These are phyloP conservation scores for Elsinoe ampelina DNA, from an alignment of 2,329 filamentous ascomycete species.

Conservation along the genomic window DNA sequence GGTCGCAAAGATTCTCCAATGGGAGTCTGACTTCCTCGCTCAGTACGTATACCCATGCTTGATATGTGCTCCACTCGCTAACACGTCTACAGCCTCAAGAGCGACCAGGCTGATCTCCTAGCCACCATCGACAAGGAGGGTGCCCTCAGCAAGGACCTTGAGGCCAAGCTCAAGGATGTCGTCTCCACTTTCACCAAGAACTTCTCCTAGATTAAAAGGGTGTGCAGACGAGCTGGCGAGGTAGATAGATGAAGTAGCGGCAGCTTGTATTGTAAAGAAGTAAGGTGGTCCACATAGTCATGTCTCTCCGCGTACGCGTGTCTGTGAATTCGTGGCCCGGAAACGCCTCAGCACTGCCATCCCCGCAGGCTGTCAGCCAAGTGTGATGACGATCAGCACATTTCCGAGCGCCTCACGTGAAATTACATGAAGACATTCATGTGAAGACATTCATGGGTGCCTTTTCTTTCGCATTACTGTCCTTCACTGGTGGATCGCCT, in stretches of 20 bases:
- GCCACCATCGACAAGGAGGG: slow-evolving; percentile 91
- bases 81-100: slow-evolving; percentile 52
- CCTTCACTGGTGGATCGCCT: background rate
- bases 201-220: slow-evolving; percentile 49
- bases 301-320: background rate
- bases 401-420: background rate
- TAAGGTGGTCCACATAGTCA: slow-evolving; percentile 5
- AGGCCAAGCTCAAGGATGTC: slow-evolving; percentile 70
- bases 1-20: slow-evolving; percentile 81
- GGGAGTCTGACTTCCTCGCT: slow-evolving; percentile 89
- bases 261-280: slow-evolving; percentile 27
- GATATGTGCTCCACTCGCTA: background rate
- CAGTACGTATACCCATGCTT: slow-evolving; percentile 37
- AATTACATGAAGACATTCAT: background rate
- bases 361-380: background rate
- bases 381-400: slow-evolving; percentile 8
- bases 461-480: background rate
- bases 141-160: slow-evolving; percentile 87
- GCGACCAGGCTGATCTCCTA: slow-evolving; percentile 77
- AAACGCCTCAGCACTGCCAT: slow-evolving; percentile 5
- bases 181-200: slow-evolving; percentile 81
- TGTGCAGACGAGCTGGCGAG: slow-evolving; percentile 13
- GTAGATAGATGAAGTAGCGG: slow-evolving; percentile 12
- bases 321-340: background rate
- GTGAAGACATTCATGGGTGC: background rate